A percentile compares a stretch with the other conserved stretches of the same genome.
Conservation (phyloP, 2,329 filamentous ascomycete species). For the Colletotrichum lentis region DNA sequence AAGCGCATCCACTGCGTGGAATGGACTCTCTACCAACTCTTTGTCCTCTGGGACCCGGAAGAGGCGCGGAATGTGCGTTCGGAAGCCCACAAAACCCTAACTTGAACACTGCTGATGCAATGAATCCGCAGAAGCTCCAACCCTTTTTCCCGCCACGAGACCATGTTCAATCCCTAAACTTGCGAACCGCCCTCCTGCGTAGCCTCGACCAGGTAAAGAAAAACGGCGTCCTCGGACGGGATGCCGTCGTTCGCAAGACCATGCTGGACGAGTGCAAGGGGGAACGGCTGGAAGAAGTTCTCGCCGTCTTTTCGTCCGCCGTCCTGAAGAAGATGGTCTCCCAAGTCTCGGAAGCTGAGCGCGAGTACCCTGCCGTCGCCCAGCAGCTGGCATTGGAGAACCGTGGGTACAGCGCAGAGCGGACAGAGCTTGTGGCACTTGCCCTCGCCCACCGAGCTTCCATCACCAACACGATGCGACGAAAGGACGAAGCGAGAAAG, state of each 20-base stretch:
- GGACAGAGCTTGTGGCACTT: conserved; percentile 67
- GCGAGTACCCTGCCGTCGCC: conserved; percentile 57
- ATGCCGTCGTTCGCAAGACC: conserved; percentile 84
- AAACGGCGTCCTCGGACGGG: conserved; percentile 80
- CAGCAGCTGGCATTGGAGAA: conserved; percentile 66
- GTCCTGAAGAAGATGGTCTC: conserved; percentile 76
- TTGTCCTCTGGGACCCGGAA: conserved; percentile 81
- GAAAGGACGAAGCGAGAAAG: conserved; percentile 66
- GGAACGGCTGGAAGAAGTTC: conserved; percentile 85
- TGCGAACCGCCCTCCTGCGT: conserved; percentile 84
- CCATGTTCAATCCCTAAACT: conserved; percentile 87
- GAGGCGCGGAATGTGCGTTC: conserved; percentile 73
- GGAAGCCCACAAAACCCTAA: background rate
- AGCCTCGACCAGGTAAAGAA: conserved; percentile 88
- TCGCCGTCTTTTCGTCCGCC: conserved; percentile 82
- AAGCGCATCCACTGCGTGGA: conserved; percentile 83
- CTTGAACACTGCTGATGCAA: background rate
- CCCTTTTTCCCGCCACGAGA: conserved; percentile 92
- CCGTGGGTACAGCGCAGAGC: conserved; percentile 64
- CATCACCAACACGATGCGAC: conserved; percentile 65
- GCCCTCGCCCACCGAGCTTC: conserved; percentile 77
- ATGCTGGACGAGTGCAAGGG: conserved; percentile 98
- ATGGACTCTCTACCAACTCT: conserved; percentile 90
- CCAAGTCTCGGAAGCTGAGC: conserved; percentile 50
- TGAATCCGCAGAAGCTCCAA: conserved; percentile 73